Base-by-base conservation (phyloP, 352 stramenopile species). In the Globisporangium carolinianum region DNA sequence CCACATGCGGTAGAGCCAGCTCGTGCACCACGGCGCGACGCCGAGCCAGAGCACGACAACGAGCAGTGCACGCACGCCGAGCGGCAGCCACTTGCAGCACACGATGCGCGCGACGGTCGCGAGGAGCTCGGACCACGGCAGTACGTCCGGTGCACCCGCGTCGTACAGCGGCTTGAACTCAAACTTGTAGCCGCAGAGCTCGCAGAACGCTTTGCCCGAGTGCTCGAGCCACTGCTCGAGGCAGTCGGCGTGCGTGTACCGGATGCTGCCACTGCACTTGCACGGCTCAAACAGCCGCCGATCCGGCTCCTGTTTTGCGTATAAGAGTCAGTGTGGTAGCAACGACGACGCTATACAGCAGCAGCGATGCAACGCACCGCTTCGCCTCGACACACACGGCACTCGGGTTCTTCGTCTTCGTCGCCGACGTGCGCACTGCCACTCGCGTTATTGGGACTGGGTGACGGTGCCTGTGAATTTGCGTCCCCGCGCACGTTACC, bases 251-350 rank as follows among this genome's bases (percentile, higher is more conserved):
- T 98, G 94, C 35, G 86, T 95, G 65, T 95, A 89, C 41, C 91
- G 90, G 62, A 98, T 98, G 47, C 88, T 97, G 38, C 94, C 94
- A 37, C 89, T 97, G 69, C 94, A 98, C 73, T 97, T 97, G 67
- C 94, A 98, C 12, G 85, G 85, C 55, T 79, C 79, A 62, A 93
- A 93, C 24, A 95, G 67, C 4, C 79, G 85, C 4, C 83, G 77
- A 8, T 72, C 83, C 0, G 73, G 72, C 63, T 95, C 85, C 76
- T 87, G 59, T 32, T 51, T n/a, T 4, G 52, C 0, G 55, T 32
- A 15, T 4, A 42, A 41, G 14, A 53, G 50, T 37, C 6, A 49
- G 39, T 39, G 15, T 10, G 4, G 14, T 32, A 24, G 24, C 24
- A 24, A 24, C 24, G 1, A 24, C 24, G 24, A 24, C 24, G 24